phyloP scores from a whole-genome alignment of 2,329 filamentous ascomycete species.

The Aspergillus persii region DNA sequence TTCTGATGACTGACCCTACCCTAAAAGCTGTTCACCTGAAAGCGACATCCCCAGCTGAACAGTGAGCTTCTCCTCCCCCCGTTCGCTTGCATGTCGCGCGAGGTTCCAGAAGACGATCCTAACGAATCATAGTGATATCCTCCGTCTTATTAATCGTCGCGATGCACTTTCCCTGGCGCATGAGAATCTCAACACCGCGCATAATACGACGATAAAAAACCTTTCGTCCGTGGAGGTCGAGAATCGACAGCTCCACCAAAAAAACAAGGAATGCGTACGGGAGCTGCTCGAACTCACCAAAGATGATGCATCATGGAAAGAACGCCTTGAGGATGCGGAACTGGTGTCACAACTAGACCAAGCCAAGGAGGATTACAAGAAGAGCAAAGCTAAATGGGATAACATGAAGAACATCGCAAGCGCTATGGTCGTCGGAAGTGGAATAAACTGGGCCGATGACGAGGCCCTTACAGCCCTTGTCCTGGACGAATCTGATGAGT shows the following conservation, averaged over 20 bases:
- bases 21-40: constrained; percentile 74
- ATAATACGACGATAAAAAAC: constrained; percentile 52
- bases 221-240: constrained; percentile 59
- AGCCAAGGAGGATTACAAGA: constrained; percentile 59
- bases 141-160: constrained; percentile 64
- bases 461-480: constrained; percentile 67
- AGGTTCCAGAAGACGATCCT: not conserved
- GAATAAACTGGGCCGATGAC: constrained; percentile 76
- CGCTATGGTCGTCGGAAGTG: constrained; percentile 75
- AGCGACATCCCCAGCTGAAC: constrained; percentile 64
- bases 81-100: constrained; percentile 1
- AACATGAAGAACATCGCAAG: constrained; percentile 77
- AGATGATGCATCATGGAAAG: constrained; percentile 51
- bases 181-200: constrained; percentile 57
- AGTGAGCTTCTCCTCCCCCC: constrained; percentile 50
- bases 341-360: constrained; percentile 56
- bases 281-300: constrained; percentile 63
- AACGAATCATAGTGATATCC: constrained; percentile 56
- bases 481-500: constrained; percentile 62
- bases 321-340: constrained; percentile 54
- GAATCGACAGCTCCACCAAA: constrained; percentile 54
- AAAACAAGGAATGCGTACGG: constrained; percentile 63
- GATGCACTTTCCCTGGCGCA: constrained; percentile 66
- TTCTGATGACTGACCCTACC: constrained; percentile 71
- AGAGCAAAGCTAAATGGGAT: constrained; percentile 66